phyloP scores from a whole-genome alignment of 78 protist genomes.

The Chrysochromulina parva region DNA sequence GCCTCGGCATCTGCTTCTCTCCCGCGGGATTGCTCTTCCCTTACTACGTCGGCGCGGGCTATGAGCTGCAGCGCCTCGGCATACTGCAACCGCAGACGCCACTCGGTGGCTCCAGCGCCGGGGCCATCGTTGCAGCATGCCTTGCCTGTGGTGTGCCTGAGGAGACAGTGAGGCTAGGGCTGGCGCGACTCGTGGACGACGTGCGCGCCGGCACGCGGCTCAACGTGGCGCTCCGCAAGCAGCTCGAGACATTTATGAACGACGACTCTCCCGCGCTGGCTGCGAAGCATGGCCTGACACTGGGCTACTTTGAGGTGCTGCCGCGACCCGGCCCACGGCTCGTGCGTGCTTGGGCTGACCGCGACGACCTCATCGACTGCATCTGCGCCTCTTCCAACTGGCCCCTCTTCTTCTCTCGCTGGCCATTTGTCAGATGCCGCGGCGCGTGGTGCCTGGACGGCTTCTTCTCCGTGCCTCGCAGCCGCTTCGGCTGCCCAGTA shows the following conservation, averaged over 20 bases:
- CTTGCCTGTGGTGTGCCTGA: not conserved
- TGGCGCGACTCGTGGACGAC: not conserved
- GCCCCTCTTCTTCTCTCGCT: slow-evolving; percentile 15
- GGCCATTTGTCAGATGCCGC: not conserved
- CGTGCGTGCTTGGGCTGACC: not conserved
- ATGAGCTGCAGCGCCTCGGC: not conserved
- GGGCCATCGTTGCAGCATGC: not conserved
- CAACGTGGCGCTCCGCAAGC: not conserved
- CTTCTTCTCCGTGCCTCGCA: not conserved
- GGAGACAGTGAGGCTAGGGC: not conserved
- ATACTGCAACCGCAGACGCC: not conserved
- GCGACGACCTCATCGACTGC: not conserved
- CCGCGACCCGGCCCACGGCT: not conserved
- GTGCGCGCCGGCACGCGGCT: not conserved
- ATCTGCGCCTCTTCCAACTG: slow-evolving; percentile 12
- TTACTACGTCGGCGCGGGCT: not conserved
- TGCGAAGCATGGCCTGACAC: not conserved
- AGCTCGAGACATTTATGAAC: not conserved
- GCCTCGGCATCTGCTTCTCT: not conserved
- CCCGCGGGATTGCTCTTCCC: slow-evolving; percentile 18
- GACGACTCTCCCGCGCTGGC: not conserved
- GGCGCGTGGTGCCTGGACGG: not conserved
- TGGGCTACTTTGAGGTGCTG: not conserved
- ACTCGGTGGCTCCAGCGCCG: not conserved
- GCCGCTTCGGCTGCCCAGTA: not conserved